Evolutionary conservation across 352 stramenopile species (phyloP).

Genomic region (Phytophthora sp.): DNA sequence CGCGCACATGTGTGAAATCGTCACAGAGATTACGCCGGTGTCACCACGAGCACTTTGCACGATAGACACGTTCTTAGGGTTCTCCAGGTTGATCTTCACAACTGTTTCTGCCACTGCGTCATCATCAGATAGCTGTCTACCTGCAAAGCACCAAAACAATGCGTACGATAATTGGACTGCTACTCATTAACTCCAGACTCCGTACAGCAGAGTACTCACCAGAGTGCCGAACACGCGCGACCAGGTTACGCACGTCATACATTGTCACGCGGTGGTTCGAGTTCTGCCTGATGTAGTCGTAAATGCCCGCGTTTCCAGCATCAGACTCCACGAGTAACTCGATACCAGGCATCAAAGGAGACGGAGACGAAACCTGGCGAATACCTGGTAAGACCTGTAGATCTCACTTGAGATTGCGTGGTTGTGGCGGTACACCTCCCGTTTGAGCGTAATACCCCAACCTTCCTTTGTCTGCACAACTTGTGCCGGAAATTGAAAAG

Average conservation of each 20-base stretch:
- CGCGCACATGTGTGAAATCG: constrained; percentile 5
- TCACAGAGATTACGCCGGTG: constrained; percentile 5
- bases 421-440: constrained; percentile 8
- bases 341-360: constrained; percentile 10
- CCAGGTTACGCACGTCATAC: not conserved
- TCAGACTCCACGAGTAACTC: too few species aligned
- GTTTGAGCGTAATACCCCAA: not conserved
- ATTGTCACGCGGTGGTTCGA: constrained; percentile 8
- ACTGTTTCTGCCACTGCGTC: constrained; percentile 7
- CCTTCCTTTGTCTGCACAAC: not conserved
- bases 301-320: not conserved
- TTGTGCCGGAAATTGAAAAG: constrained; percentile 10
- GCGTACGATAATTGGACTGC: too few species aligned
- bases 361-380: constrained; percentile 7
- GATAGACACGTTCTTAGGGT: constrained; percentile 1
- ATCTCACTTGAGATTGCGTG: not conserved
- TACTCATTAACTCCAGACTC: too few species aligned
- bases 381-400: constrained; percentile 20
- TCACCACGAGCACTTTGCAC: constrained; percentile 10
- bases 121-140: constrained; percentile 1
- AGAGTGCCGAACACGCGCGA: not conserved
- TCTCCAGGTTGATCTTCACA: not conserved
- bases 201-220: not conserved
- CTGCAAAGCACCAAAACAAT: too few species aligned
- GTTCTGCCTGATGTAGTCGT: constrained; percentile 4